Evolutionary conservation across 2,329 filamentous ascomycete genomes (phyloP), one percentile per base, ranked within the genome.

Genomic region (Calonectria fujianensis): DNA sequence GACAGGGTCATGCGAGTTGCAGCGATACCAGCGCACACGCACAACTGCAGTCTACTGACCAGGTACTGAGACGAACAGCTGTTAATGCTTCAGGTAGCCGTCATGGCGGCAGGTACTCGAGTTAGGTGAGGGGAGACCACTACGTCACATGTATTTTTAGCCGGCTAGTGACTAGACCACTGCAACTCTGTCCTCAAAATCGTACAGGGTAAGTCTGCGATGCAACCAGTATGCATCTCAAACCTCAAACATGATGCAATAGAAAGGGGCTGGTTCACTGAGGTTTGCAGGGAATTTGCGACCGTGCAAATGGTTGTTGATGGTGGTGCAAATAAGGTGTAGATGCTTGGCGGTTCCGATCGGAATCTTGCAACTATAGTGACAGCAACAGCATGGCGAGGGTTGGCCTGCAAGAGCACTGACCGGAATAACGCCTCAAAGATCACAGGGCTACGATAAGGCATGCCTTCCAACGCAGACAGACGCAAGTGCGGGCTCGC

Each of bases 131-230:
- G 29, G 32, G 41, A 64, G 37, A 20, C 29, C 37, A 52, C 54
- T 61, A 71, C 61, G 77, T 76, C 73, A 76, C 73, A 79, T 75
- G 77, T 80, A 80, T 67, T 63, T 69, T 39, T 51, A 35, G n/a
- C 13, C 9, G 41, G 50, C 31, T 39, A 50, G 50, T 20, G 54
- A 79, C 80, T 79, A 79, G 73, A 78, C 80, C 78, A 77, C 77
- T 73, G 54, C 66, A 65, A 48, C 32, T 67, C 59, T 67, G 29
- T 35, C 29, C 39, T 57, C 37, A 51, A 61, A 48, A 57, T 39
- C 20, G 32, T 70, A 45, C 68, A 59, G 66, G 51, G 51, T 68
- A 63, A 51, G 51, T 67, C 20, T 41, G 37, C 31, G 57, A 41
- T 63, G 57, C n/a, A 63, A 39, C 57, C 57, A 41, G 29, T 27